phyloP scores from a whole-genome alignment of 106 monocot species.

The Dendrobium huoshanense region DNA sequence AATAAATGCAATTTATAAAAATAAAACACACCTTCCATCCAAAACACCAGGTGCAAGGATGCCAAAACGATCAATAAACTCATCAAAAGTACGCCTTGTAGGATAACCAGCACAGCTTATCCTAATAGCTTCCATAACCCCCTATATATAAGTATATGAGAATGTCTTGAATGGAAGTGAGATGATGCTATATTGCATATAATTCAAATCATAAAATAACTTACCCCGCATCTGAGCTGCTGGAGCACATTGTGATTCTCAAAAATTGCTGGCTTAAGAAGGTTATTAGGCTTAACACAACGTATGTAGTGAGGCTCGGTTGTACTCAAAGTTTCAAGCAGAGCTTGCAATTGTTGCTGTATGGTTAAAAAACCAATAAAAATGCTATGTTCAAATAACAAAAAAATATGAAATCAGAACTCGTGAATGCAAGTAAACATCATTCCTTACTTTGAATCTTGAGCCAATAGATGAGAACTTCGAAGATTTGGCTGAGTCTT shows the following conservation, averaged over 20 bases:
- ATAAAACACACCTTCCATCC: constrained; percentile 45
- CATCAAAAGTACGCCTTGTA: constrained; percentile 63
- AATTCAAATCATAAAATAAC: constrained; percentile 8
- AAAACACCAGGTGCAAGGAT: constrained; percentile 62
- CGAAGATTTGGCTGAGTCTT: constrained; percentile 66
- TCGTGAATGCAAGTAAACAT: background rate
- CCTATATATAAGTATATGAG: constrained; percentile 21
- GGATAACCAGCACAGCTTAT: constrained; percentile 91
- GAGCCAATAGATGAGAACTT: constrained; percentile 85
- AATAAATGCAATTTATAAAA: constrained; percentile 1
- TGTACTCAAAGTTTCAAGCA: constrained; percentile 61
- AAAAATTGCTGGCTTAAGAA: constrained; percentile 68
- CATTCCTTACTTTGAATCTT: constrained; percentile 56
- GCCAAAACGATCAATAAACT: constrained; percentile 71
- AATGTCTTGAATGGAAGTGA: background rate
- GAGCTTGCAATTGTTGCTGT: constrained; percentile 77
- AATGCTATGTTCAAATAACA: background rate
- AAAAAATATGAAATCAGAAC: background rate
- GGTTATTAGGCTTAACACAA: constrained; percentile 71
- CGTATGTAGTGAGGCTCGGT: constrained; percentile 81
- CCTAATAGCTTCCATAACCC: constrained; percentile 82
- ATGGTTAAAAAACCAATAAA: background rate
- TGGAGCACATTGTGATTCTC: constrained; percentile 80
- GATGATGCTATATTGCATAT: background rate
- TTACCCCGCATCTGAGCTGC: constrained; percentile 85